Base-by-base conservation (phyloP, 1,284 basidiomycete species). In the Puccinia hordei region DNA sequence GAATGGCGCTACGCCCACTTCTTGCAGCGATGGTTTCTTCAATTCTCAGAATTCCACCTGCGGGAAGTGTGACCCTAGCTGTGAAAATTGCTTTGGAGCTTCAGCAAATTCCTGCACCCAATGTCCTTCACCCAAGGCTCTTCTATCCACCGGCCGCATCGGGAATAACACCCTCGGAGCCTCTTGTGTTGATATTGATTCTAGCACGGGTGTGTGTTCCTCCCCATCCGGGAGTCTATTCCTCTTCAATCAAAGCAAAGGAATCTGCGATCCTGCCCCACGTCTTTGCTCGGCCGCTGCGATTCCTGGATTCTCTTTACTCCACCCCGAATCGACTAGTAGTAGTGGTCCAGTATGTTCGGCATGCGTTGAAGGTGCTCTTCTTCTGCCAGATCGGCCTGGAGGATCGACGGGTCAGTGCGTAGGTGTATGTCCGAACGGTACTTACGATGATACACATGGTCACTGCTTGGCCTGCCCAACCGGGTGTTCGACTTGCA, bases 261-360 rank as follows among this genome's bases (percentile, higher is more conserved):
- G 63, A 27, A 65, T 76, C n/a, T 76, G 73, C 73, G 73, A 76
- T 10, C 61, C 73, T 19, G 73, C 61, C 8, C 73, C 73, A 24
- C 73, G 44, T 55, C 73, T 76, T 59, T 76, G 73, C 49, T 30
- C 59, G 35, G 73, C 46, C 38, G 57, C 73, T 41, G 30, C 44
- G 17, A 63, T 76, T 51, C 73, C 73, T 76, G 73, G 73, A n/a
- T 76, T 76, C 44, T 76, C 73, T 49, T 35, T 65, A 27, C 46
- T 38, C 9, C 51, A 55, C 51, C 44, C 44, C 27, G 61, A 27
- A 35, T 76, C 61, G 27, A 65, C 24, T 30, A 51, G 59, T 22
- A 63, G 41, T 65, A 30, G 24, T 9, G 44, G 59, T n/a, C 44
- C 73, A 22, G 73, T 55, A 27, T 76, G 73, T 41, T 76, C 73